Evolutionary conservation across 2,329 filamentous ascomycete species (phyloP), one percentile per base, ranked within the genome.

Genomic region (Penicillium aurantiogriseum): DNA sequence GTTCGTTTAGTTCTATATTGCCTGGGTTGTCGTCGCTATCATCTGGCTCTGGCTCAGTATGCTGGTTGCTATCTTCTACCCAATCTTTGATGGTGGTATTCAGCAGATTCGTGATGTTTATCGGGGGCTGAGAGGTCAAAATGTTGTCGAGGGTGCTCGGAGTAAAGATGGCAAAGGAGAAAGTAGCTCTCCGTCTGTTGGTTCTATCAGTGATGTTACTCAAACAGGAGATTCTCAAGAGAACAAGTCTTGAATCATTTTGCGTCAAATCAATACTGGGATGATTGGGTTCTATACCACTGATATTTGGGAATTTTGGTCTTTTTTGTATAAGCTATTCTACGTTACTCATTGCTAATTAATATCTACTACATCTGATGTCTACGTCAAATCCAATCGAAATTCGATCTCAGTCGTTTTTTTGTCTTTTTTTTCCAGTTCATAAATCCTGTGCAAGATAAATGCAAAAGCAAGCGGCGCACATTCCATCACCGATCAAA

Each of bases 91-190:
- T 15, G 31, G 31, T 33, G 31, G 31, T 15, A 33, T 33, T 15
- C 31, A 33, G 31, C 31, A 33, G 11, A 33, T 33, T 13, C 11
- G 31, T 13, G 31, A 33, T 15, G 31, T 33, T 33, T 33, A 33
- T 33, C 31, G 31, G 11, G 31, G 11, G 11, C 31, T 33, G 31
- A 33, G 31, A 15, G 31, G 31, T 13, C 31, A 33, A 15, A 33
- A 33, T 13, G 31, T 15, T 33, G 31, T 33, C 31, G 31, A 33
- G 11, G 31, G 31, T 73, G 4, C n/a, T 29, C 29, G 8, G 9
- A 40, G 27, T 19, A 25, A 39, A 8, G 50, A 54, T 31, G 21
- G 17, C 19, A 46, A 50, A 17, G 44, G 44, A 17, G 51, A 39
- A 21, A 46, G 45, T 29, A 25, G 8, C 1, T 55, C 56, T 5